phyloP scores from a whole-genome alignment of 2,329 filamentous ascomycete genomes.

The Penicillium sp. region DNA sequence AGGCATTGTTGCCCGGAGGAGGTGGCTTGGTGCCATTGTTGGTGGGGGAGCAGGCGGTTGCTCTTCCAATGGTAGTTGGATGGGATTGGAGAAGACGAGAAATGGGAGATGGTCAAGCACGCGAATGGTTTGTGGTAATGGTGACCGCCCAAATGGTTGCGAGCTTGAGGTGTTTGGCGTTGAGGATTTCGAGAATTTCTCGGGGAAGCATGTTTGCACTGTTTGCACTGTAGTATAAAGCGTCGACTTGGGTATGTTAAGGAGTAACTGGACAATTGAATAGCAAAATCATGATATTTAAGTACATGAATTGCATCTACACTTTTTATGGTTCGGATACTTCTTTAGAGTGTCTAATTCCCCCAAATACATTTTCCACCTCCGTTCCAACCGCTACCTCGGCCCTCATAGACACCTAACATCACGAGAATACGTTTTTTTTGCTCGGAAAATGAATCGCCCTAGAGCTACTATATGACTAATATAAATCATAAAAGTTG shows the following conservation, averaged over 20 bases:
- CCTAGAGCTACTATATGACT: too few relatives aligned
- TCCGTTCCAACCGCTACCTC: background rate
- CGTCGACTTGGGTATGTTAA: background rate
- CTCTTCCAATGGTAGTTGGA: background rate
- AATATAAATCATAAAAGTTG: too few relatives aligned
- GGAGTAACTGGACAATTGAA: background rate
- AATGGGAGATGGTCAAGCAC: background rate
- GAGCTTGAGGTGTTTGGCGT: slow-evolving; percentile 14
- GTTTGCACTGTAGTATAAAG: slow-evolving; percentile 28
- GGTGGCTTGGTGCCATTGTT: slow-evolving; percentile 32
- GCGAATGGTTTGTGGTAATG: slow-evolving; percentile 1
- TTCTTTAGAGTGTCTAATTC: background rate
- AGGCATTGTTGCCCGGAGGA: slow-evolving; percentile 36
- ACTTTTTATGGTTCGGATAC: background rate
- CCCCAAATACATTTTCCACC: background rate
- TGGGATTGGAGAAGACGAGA: background rate
- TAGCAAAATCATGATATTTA: background rate
- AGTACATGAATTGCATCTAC: background rate
- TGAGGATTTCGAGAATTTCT: slow-evolving; percentile 33
- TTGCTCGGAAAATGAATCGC: background rate
- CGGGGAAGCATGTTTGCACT: slow-evolving; percentile 22
- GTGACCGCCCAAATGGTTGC: slow-evolving; percentile 4
- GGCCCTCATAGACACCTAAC: background rate
- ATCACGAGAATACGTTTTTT: background rate
- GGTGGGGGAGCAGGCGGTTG: background rate